Evolutionary conservation across 306 rosid genomes (phyloP).

Genomic region (Rubus idaeus): DNA sequence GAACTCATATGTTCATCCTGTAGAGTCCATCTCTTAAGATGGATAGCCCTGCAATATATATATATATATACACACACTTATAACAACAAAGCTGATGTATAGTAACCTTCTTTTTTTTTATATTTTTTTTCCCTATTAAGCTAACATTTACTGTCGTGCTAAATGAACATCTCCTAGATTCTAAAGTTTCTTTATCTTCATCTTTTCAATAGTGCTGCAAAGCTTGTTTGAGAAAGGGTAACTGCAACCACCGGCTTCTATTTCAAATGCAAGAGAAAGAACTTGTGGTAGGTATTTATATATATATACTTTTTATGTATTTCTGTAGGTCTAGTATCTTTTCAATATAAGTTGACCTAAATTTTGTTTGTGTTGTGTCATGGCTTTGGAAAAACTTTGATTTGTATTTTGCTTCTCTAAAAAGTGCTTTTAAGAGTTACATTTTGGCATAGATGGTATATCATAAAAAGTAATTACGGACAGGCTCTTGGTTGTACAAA

Average conservation of each 20-base stretch:
- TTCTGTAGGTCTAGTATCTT: neutral
- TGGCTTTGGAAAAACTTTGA: neutral
- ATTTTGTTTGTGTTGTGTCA: neutral
- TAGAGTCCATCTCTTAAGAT: neutral
- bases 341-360: neutral
- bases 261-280: constrained; percentile 73
- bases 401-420: neutral
- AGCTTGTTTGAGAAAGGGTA: constrained; percentile 55
- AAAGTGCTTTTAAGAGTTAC: neutral
- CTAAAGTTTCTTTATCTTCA: constrained; percentile 31
- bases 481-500: neutral
- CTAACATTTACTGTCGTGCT: neutral
- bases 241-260: constrained; percentile 52
- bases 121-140: neutral
- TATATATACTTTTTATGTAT: neutral
- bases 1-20: neutral
- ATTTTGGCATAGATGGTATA: neutral
- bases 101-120: neutral
- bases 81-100: neutral
- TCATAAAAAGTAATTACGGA: neutral
- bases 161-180: constrained; percentile 1
- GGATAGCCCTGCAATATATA: neutral
- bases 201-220: constrained; percentile 44
- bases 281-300: constrained; percentile 45
- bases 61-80: no score